phyloP scores from a whole-genome alignment of 1,284 basidiomycete species.

The Tilletia indica region DNA sequence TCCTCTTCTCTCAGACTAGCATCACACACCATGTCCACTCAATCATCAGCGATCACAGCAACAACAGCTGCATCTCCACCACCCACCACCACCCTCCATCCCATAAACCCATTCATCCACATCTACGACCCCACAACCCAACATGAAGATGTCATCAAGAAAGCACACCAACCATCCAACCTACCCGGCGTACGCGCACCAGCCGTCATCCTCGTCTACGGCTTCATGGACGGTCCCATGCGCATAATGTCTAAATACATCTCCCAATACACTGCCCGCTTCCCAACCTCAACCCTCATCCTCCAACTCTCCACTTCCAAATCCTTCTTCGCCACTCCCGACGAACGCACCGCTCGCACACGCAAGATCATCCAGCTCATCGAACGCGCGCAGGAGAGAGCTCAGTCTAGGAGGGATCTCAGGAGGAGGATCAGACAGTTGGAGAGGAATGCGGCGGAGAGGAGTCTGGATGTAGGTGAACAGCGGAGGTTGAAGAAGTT shows the following conservation, averaged over 20 bases:
- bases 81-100: neutral
- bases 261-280: constrained; percentile 39
- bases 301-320: constrained; percentile 43
- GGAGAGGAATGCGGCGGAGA: neutral
- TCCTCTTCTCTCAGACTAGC: no score
- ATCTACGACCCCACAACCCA: constrained; percentile 9
- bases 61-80: neutral
- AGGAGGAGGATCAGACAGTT: constrained; percentile 14
- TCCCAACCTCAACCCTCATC: constrained; percentile 42
- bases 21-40: no score
- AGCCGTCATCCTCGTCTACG: constrained; percentile 37
- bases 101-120: constrained; percentile 13
- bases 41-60: no score
- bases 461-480: neutral
- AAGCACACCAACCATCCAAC: neutral
- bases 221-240: constrained; percentile 52
- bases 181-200: constrained; percentile 12
- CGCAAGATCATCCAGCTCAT: constrained; percentile 22
- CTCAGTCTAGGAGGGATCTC: neutral
- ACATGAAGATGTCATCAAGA: no score
- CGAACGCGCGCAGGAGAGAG: constrained; percentile 16
- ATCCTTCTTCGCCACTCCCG: constrained; percentile 31
- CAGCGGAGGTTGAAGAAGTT: neutral
- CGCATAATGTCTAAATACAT: constrained; percentile 48
- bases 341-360: constrained; percentile 24